A percentile compares a stretch with the other conserved stretches of the same genome.
These are phyloP conservation scores for Saussurea involucrata DNA, from an alignment of 129 eudicot genomes.

Conservation along the genomic window DNA sequence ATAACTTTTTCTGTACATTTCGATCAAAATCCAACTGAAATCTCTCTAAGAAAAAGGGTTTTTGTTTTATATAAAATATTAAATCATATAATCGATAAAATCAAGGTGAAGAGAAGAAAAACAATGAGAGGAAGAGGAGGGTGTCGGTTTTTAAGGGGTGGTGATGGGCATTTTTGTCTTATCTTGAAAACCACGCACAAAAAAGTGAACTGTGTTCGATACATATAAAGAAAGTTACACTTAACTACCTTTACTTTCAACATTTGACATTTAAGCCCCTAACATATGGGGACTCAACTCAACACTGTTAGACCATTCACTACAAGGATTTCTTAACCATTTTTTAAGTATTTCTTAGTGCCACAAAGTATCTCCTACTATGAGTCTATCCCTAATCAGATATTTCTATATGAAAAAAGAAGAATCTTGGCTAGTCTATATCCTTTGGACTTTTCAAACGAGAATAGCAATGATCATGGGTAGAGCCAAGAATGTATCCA, in stretches of 20 bases:
- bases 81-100: conserved; percentile 19
- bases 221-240: conserved; percentile 14
- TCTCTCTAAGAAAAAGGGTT: background rate
- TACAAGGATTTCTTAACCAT: too few relatives aligned
- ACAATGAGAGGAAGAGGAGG: conserved; percentile 5
- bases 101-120: conserved; percentile 9
- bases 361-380: too few relatives aligned
- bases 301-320: too few relatives aligned
- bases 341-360: too few relatives aligned
- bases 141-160: conserved; percentile 24
- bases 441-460: too few relatives aligned
- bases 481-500: too few relatives aligned
- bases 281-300: background rate
- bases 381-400: too few relatives aligned
- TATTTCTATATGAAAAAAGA: too few relatives aligned
- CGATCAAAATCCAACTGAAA: background rate
- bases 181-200: conserved; percentile 35
- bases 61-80: background rate
- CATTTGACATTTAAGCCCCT: background rate
- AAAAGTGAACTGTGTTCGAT: conserved; percentile 23
- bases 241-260: background rate
- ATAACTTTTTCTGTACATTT: conserved; percentile 21
- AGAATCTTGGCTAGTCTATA: too few relatives aligned
- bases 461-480: too few relatives aligned
- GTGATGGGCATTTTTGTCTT: conserved; percentile 36